phyloP scores from a whole-genome alignment of 1,284 basidiomycete species.

The Tremellales sp. region DNA sequence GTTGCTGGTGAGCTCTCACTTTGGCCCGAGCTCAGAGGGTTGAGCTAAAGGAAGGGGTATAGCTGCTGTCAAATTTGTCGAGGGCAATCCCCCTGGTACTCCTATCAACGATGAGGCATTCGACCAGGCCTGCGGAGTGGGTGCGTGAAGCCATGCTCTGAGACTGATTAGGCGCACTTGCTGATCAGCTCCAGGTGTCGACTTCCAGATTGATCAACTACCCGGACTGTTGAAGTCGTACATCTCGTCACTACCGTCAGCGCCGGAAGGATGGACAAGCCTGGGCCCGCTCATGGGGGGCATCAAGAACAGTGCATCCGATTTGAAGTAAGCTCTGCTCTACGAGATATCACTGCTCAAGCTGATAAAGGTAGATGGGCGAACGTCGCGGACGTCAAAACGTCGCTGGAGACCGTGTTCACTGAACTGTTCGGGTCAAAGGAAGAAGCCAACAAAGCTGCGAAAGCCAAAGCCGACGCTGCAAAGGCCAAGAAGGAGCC shows the following conservation, averaged over 20 bases:
- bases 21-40: background rate
- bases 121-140: constrained; percentile 78
- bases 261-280: constrained; percentile 67
- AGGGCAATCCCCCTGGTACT: constrained; percentile 53
- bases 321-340: constrained; percentile 50
- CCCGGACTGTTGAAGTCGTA: constrained; percentile 61
- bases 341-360: background rate
- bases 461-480: constrained; percentile 57
- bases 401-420: constrained; percentile 74
- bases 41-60: constrained; percentile 8
- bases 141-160: constrained; percentile 53
- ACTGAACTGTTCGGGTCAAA: constrained; percentile 73
- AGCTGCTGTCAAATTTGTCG: constrained; percentile 79
- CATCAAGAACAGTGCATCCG: constrained; percentile 60
- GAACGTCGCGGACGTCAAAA: constrained; percentile 82
- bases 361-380: constrained; percentile 65
- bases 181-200: constrained; percentile 61
- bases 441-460: constrained; percentile 64
- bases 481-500: constrained; percentile 63
- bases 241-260: constrained; percentile 53
- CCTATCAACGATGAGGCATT: constrained; percentile 72
- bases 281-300: constrained; percentile 68
- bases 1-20: constrained; percentile 62
- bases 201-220: constrained; percentile 68
- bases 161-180: background rate